Percentiles rank a stretch among this genome's conserved stretches.
These are phyloP conservation scores for Papiliotrema fonsecae DNA, from an alignment of 1,284 basidiomycete species.

Conservation along the genomic window DNA sequence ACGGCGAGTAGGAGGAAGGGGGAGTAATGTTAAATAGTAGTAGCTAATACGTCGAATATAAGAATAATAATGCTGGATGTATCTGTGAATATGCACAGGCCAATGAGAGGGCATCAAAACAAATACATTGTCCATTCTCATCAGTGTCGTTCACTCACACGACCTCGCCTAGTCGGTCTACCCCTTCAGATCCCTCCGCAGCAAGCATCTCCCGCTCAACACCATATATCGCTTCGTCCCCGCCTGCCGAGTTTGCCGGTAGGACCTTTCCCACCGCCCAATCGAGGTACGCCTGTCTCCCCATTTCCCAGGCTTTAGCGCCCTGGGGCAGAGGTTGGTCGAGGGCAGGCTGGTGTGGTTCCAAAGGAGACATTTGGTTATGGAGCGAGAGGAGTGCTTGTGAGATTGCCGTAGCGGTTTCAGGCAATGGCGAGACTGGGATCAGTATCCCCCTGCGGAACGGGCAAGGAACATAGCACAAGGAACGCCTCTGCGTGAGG, in stretches of 20 bases:
- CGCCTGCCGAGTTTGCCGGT: not conserved
- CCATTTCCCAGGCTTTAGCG: conserved; percentile 43
- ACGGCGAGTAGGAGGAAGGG: conserved; percentile 10
- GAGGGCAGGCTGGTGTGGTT: conserved; percentile 11
- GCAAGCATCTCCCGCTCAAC: conserved; percentile 15
- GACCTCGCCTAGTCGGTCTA: conserved; percentile 8
- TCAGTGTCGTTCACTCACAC: too few relatives aligned
- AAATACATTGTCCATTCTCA: too few relatives aligned
- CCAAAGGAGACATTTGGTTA: conserved; percentile 24
- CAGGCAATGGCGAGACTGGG: conserved; percentile 37
- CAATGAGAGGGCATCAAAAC: too few relatives aligned
- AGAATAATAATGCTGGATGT: not conserved
- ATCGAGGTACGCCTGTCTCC: conserved; percentile 45
- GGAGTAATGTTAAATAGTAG: not conserved
- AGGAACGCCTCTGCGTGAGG: not conserved
- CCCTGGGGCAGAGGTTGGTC: not conserved
- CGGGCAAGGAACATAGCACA: too few relatives aligned
- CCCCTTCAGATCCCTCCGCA: conserved; percentile 17
- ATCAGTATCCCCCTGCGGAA: not conserved
- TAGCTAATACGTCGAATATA: not conserved
- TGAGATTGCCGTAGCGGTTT: conserved; percentile 20
- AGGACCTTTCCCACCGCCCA: conserved; percentile 41
- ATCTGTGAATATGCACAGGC: not conserved
- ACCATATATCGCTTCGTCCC: conserved; percentile 7
- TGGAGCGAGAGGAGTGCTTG: conserved; percentile 29